Evolutionary conservation across 2,329 filamentous ascomycete species (phyloP).

Genomic region (Mycocentrospora acerina): DNA sequence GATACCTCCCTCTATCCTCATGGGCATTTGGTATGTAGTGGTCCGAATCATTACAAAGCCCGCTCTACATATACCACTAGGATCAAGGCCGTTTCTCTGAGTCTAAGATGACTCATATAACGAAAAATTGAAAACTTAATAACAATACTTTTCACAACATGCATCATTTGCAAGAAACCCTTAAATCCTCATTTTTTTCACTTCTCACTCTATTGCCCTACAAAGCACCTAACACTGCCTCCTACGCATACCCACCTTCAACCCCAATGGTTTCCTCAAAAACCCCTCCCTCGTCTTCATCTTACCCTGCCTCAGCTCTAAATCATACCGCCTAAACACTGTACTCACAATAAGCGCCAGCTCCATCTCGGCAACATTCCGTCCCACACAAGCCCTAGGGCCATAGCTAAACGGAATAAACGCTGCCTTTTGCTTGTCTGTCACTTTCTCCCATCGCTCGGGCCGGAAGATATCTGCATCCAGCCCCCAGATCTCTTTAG

Average conservation of each 20-base stretch:
- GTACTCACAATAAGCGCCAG: slow-evolving; percentile 75
- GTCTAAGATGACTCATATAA: no score
- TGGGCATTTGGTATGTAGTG: no score
- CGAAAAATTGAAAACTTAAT: no score
- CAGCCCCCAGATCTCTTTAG: slow-evolving; percentile 68
- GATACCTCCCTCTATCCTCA: no score
- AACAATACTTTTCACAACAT: no score
- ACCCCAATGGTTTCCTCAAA: slow-evolving; percentile 72
- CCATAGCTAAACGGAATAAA: slow-evolving; percentile 62
- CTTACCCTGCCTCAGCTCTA: slow-evolving; percentile 55
- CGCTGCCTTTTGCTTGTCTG: slow-evolving; percentile 63
- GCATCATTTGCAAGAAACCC: no score
- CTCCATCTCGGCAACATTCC: slow-evolving; percentile 89
- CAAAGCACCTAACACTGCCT: no score
- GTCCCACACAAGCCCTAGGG: slow-evolving; percentile 59
- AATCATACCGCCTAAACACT: slow-evolving; percentile 62
- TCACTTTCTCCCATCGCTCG: slow-evolving; percentile 68
- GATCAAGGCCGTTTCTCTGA: no score
- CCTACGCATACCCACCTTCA: slow-evolving; percentile 65
- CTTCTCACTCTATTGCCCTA: no score
- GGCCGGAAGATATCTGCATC: slow-evolving; percentile 73
- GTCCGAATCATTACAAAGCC: no score
- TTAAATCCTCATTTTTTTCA: no score
- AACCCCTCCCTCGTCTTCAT: slow-evolving; percentile 82
- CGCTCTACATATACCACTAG: no score